Base-by-base conservation (phyloP, 2,329 filamentous ascomycete species). In the Cordyceps militaris region DNA sequence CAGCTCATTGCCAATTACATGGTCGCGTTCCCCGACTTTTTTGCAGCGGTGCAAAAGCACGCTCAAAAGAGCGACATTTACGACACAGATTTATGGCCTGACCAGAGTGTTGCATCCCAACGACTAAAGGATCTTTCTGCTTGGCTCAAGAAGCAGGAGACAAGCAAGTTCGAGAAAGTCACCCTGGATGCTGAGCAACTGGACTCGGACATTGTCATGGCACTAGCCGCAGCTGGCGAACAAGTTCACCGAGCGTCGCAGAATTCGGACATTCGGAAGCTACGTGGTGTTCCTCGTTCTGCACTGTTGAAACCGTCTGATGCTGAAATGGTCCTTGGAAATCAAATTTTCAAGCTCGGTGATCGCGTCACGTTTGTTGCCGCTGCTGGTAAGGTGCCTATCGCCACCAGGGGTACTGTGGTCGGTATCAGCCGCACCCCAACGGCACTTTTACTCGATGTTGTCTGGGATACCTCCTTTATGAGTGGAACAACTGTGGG, bases 401-500 rank as follows among this genome's bases (percentile, higher is more conserved):
- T 99, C 65, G 92, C 89, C 36, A 89, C 89, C 55, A 85, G 88
- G 56, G 94, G 95, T 66, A 97, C 94, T 1, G 90, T 99, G n/a
- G 87, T 96, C 58, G 94, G 94, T 36, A 88, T 97, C 68, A 97
- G 91, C 60, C 87, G 90, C 57, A 97, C 92, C 30, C 81, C 91
- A 21, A 88, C 89, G 57, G 87, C 87, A 26, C 83, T 89, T 48
- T 80, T 97, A 59, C 79, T 99, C 38, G 94, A 99, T 69, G 83
- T 97, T 58, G 86, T 99, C 8, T 99, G 96, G 73, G 95, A 99
- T 70, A 83, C 84, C 13, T 88, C 91, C 0, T 99, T 99, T 73
- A 97, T 99, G 92, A 96, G 91, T 67, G 94, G 94, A 61, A 97
- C 92, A 1, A 94, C 89, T 0, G 80, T 99, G 16, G 89, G 90